Conservation (phyloP, 257 asterid genomes). For the Anisodus acutangulus region DNA sequence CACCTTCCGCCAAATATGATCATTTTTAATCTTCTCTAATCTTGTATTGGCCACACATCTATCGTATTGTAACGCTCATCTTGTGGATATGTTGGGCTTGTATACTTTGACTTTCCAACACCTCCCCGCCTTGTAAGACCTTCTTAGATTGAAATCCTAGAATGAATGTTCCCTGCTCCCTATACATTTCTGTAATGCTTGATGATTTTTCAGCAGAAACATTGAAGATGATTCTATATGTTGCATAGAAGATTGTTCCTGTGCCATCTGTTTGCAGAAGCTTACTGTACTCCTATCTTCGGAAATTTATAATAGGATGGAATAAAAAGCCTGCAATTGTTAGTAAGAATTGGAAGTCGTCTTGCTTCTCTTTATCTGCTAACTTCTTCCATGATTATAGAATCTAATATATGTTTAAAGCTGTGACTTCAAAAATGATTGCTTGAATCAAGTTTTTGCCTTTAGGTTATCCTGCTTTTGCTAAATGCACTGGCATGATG, state of each 20-base stretch:
- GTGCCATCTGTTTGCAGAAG: neutral
- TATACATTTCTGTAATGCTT: slow-evolving; percentile 2
- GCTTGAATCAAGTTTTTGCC: slow-evolving; percentile 19
- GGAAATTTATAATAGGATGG: neutral
- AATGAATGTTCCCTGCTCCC: neutral
- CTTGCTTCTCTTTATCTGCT: neutral
- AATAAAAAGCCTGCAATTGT: neutral
- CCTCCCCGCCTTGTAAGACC: neutral
- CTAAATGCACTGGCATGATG: neutral
- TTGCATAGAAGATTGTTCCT: neutral
- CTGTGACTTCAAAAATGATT: neutral
- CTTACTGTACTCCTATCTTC: neutral
- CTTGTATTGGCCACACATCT: neutral
- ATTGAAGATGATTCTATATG: neutral
- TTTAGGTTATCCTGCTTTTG: neutral
- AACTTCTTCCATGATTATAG: neutral
- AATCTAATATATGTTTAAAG: neutral
- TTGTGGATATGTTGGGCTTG: neutral
- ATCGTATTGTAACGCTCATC: neutral
- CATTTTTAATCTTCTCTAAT: neutral
- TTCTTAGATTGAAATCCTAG: neutral
- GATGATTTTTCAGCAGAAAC: neutral
- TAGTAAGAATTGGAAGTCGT: neutral
- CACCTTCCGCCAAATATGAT: neutral
- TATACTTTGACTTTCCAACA: neutral